Evolutionary conservation across 108 stramenopile species (phyloP), one percentile per base, ranked within the genome.

Genomic region (Bacterosira constricta): DNA sequence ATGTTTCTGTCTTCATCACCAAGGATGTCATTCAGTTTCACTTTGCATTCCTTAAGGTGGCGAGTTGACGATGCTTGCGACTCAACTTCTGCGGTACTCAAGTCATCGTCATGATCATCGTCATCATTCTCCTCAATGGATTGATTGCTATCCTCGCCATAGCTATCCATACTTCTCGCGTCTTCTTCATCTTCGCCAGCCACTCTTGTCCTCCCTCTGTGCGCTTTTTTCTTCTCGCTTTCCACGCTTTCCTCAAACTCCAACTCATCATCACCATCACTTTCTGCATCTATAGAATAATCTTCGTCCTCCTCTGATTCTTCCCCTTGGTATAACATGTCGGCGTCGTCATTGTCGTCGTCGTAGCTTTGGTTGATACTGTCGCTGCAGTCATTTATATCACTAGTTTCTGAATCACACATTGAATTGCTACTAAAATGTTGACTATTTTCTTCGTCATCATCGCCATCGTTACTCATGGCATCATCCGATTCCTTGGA

Each of bases 251-350:
- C 63, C 39, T 81, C 80, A 34, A 78, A 71, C 15, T 81, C 75
- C 34, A 63, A 66, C 57, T 78, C 77, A 37, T 78, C 71, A 11
- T 73, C 71, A 27, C 76, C 66, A 17, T 77, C 63, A 17, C 71
- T 71, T 29, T 65, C 38, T 30, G 11, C 63, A 9, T 70, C 53
- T 8, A 54, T 39, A 6, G 53, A 70, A 59, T 71, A 75, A 34
- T 81, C 80, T 27, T 81, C 80, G 30, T 81, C 80, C 29, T 76
- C 75, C 29, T 76, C 75, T 27, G 49, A 37, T 39, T 81, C 66
- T 42, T 71, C 35, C 1, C 38, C 47, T 42, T 10, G 10, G 27
- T 26, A 34, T 17, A 26, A 39, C 31, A 51, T 34, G 27, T 61
- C 60, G 23, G 45, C 60, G 10, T 61, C 41, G 15, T 58, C 65